phyloP scores from a whole-genome alignment of 257 asterid species.

The Paulownia fortunei region DNA sequence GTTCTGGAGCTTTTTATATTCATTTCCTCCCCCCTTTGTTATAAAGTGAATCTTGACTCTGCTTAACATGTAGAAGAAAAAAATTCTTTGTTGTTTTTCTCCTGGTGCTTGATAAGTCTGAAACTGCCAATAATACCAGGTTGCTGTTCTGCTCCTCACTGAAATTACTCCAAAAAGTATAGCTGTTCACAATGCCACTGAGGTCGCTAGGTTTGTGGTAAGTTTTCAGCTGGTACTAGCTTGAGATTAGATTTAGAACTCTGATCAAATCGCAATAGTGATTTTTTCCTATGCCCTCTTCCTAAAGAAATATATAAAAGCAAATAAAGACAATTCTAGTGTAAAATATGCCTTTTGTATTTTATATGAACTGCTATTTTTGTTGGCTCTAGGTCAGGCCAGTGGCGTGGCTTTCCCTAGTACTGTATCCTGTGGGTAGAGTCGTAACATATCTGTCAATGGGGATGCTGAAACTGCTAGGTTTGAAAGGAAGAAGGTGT shows the following conservation, averaged over 20 bases:
- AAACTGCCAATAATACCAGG: slow-evolving; percentile 56
- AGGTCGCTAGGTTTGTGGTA: slow-evolving; percentile 98
- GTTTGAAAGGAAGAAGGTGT: slow-evolving; percentile 95
- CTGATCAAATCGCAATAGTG: slow-evolving; percentile 2
- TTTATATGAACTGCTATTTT: slow-evolving; percentile 39
- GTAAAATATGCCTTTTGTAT: background rate
- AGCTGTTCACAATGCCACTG: slow-evolving; percentile 98
- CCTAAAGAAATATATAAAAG: background rate
- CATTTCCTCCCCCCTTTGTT: slow-evolving; percentile 5
- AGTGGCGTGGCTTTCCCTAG: slow-evolving; percentile 97
- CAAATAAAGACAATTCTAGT: background rate
- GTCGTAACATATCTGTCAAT: slow-evolving; percentile 92
- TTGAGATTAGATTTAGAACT: slow-evolving; percentile 15
- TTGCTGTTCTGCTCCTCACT: slow-evolving; percentile 91
- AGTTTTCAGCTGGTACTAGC: slow-evolving; percentile 46
- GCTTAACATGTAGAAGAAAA: background rate
- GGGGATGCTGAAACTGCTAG: slow-evolving; percentile 98
- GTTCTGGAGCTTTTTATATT: background rate
- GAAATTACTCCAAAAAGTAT: slow-evolving; percentile 99
- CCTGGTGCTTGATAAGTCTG: slow-evolving; percentile 25
- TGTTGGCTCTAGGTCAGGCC: slow-evolving; percentile 89
- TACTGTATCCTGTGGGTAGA: slow-evolving; percentile 96
- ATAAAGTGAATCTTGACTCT: background rate
- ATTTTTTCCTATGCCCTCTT: slow-evolving; percentile 3
- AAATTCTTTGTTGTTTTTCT: background rate